Evolutionary conservation across 2,329 filamentous ascomycete species (phyloP).

Genomic region (Rhinocladiella similis): DNA sequence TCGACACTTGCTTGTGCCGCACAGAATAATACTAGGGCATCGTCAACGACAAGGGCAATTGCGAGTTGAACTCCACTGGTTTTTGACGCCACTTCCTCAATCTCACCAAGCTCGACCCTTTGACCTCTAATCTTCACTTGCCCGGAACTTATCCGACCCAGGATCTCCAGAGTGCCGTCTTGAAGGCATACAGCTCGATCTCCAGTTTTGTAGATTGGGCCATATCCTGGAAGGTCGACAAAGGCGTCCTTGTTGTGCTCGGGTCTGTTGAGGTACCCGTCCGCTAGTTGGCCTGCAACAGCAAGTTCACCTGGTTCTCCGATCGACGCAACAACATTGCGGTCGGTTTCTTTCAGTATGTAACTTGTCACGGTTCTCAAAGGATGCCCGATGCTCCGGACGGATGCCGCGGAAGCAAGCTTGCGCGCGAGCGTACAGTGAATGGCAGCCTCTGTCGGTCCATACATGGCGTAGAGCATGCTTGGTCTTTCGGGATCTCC

Average conservation of each 20-base stretch:
- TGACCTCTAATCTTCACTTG: slow-evolving; percentile 88
- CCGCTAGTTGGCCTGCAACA: slow-evolving; percentile 79
- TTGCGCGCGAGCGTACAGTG: slow-evolving; percentile 77
- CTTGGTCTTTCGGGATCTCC: slow-evolving; percentile 53
- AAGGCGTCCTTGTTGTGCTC: slow-evolving; percentile 75
- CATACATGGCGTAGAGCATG: slow-evolving; percentile 90
- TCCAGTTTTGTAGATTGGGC: slow-evolving; percentile 77
- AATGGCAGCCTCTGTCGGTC: slow-evolving; percentile 87
- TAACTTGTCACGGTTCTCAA: slow-evolving; percentile 80
- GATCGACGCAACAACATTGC: slow-evolving; percentile 58
- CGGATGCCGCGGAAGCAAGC: slow-evolving; percentile 58
- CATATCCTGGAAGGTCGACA: slow-evolving; percentile 63
- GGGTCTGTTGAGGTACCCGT: slow-evolving; percentile 77
- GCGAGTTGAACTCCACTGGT: slow-evolving; percentile 64
- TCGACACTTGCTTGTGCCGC: slow-evolving; percentile 50
- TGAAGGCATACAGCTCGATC: slow-evolving; percentile 72
- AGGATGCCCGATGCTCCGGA: slow-evolving; percentile 73
- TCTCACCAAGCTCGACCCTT: slow-evolving; percentile 75
- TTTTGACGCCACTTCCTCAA: slow-evolving; percentile 68
- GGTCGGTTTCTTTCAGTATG: slow-evolving; percentile 55
- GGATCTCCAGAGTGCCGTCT: slow-evolving; percentile 74
- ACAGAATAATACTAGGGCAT: slow-evolving; percentile 74
- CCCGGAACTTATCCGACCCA: slow-evolving; percentile 75
- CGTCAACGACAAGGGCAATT: slow-evolving; percentile 66
- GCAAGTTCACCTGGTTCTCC: slow-evolving; percentile 77